Evolutionary conservation across 768 basidiomycete species (phyloP).

Genomic region (Phlebiopsis flavidoalba): DNA sequence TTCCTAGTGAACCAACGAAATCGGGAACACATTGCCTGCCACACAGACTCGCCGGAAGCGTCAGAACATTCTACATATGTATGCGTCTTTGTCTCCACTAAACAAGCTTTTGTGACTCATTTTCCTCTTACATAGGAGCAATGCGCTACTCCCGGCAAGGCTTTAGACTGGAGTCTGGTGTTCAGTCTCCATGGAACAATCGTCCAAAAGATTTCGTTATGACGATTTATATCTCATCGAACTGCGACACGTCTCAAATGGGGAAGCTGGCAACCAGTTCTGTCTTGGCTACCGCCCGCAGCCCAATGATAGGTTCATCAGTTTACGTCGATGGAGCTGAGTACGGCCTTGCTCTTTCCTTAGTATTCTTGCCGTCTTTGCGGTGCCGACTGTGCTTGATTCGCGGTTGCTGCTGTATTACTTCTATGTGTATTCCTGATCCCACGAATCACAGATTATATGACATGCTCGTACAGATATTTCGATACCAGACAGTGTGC

Average conservation of each 20-base stretch:
- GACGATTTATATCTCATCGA: not conserved
- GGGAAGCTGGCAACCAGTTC: constrained; percentile 1
- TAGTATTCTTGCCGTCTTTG: no score
- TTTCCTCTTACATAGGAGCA: not conserved
- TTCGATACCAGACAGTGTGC: no score
- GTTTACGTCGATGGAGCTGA: no score
- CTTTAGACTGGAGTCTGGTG: not conserved
- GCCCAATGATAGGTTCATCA: not conserved
- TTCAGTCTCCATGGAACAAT: not conserved
- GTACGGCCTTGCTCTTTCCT: no score
- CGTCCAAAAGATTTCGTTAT: not conserved
- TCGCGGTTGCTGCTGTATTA: no score
- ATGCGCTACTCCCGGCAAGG: not conserved
- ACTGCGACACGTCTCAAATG: not conserved
- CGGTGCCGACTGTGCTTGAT: no score
- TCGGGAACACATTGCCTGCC: not conserved
- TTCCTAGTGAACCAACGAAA: not conserved
- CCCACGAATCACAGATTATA: no score
- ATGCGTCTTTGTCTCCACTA: not conserved
- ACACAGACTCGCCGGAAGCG: not conserved
- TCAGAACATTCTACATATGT: not conserved
- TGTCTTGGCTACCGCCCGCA: not conserved
- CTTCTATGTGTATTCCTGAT: no score
- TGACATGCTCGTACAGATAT: no score
- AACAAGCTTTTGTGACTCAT: not conserved